phyloP scores from a whole-genome alignment of 1,139 yeast genomes.

The Candida mesenterica region DNA sequence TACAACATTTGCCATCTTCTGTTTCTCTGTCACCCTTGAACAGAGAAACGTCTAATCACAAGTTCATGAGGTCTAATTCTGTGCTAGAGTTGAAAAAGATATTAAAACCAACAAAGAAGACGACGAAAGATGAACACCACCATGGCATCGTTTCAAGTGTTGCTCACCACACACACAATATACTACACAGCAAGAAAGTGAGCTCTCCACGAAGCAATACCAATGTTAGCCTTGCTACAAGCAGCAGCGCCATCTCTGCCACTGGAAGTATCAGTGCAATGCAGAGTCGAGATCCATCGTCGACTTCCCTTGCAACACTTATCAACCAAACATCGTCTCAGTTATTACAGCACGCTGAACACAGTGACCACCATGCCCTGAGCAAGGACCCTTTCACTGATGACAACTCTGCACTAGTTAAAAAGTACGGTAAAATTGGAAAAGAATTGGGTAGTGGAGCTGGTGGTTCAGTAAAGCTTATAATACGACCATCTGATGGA shows the following conservation, averaged over 20 bases:
- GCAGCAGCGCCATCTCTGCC: slow-evolving; percentile 6
- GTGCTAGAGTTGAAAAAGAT: slow-evolving; percentile 44
- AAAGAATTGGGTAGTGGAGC: slow-evolving; percentile 95
- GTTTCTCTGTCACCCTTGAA: slow-evolving; percentile 19
- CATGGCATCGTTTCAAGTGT: background rate
- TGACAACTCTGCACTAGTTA: slow-evolving; percentile 65
- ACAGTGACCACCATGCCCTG: slow-evolving; percentile 20
- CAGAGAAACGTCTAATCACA: slow-evolving; percentile 29
- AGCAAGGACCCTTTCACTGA: slow-evolving; percentile 45
- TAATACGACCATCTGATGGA: slow-evolving; percentile 76
- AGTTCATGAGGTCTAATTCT: slow-evolving; percentile 35
- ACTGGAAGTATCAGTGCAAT: slow-evolving; percentile 9
- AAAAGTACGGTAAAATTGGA: slow-evolving; percentile 87
- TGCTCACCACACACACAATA: slow-evolving; percentile 1
- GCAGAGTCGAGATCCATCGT: slow-evolving; percentile 36
- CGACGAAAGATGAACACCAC: background rate
- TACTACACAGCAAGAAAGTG: slow-evolving; percentile 2
- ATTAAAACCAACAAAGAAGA: slow-evolving; percentile 40
- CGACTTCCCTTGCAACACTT: slow-evolving; percentile 41
- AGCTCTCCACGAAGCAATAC: slow-evolving; percentile 2
- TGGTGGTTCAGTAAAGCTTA: slow-evolving; percentile 91
- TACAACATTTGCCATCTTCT: too few species aligned
- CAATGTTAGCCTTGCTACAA: background rate
- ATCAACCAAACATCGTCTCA: slow-evolving; percentile 47
- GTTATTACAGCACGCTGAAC: slow-evolving; percentile 40